Conservation (phyloP, 805 yeast genomes). For the Lipomyces yamanashiensis region DNA sequence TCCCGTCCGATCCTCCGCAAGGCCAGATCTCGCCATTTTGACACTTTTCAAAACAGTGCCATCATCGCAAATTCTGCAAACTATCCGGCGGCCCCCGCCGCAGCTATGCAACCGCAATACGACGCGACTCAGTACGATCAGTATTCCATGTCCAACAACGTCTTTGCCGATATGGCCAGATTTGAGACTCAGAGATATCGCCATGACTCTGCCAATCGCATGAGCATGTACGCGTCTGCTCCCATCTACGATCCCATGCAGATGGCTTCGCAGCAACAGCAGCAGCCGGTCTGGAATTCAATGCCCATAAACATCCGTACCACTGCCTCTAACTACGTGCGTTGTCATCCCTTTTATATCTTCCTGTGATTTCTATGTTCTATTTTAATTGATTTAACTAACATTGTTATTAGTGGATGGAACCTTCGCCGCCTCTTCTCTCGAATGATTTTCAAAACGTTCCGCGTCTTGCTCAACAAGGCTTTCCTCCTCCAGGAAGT, state of each 20-base stretch:
- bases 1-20: conserved; percentile 22
- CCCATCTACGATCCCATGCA: conserved; percentile 8
- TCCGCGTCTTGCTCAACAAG: conserved; percentile 9
- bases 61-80: conserved; percentile 14
- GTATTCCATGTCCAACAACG: conserved; percentile 13
- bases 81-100: conserved; percentile 2
- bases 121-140: conserved; percentile 14
- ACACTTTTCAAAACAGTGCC: conserved; percentile 25
- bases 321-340: conserved; percentile 6
- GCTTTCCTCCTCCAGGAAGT: conserved; percentile 11
- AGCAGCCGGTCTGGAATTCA: conserved; percentile 15
- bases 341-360: too few relatives aligned
- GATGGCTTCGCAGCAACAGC: conserved; percentile 13
- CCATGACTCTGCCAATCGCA: conserved; percentile 7
- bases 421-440: conserved; percentile 23
- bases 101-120: conserved; percentile 4
- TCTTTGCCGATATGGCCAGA: conserved; percentile 9
- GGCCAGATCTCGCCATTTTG: conserved; percentile 36
- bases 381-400: not conserved
- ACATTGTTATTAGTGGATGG: conserved; percentile 16
- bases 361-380: not conserved
- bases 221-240: conserved; percentile 17
- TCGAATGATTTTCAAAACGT: conserved; percentile 13
- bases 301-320: conserved; percentile 16
- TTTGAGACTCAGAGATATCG: conserved; percentile 17